Evolutionary conservation across 2,329 filamentous ascomycete species (phyloP).

Genomic region (Sporothrix luriei): DNA sequence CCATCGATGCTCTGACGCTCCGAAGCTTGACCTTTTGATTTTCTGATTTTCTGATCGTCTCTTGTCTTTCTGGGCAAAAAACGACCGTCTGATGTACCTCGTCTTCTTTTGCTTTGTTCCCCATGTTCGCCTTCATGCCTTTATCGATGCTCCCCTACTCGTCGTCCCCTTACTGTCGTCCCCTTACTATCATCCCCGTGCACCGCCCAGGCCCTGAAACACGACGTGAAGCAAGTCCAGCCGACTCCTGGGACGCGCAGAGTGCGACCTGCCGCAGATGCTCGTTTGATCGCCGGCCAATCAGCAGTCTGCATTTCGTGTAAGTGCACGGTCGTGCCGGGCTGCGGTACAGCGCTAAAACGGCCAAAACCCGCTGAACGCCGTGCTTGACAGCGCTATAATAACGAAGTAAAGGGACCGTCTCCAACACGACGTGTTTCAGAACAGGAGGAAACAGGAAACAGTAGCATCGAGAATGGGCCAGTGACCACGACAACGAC

Average conservation of each 20-base stretch:
- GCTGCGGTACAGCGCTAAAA: neutral
- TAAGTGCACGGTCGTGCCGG: conserved; percentile 8
- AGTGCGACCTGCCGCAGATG: conserved; percentile 12
- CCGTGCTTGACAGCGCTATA: neutral
- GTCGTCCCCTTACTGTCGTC: neutral
- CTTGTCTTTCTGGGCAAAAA: neutral
- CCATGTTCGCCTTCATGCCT: neutral
- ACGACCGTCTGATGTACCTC: conserved; percentile 12
- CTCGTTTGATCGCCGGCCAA: conserved; percentile 28
- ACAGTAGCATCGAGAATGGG: conserved; percentile 15
- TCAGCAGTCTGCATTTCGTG: conserved; percentile 14
- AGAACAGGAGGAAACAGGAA: conserved; percentile 1
- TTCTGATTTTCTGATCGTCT: neutral
- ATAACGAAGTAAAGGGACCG: no score
- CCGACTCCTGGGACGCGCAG: neutral
- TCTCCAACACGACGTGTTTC: conserved; percentile 24
- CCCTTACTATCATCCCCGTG: neutral
- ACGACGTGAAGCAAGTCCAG: conserved; percentile 30
- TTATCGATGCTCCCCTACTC: neutral
- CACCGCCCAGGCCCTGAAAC: conserved; percentile 29
- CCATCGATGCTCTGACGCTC: neutral
- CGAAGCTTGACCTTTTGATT: neutral
- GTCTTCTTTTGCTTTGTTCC: neutral
- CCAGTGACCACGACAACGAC: neutral
- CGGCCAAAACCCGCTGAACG: neutral